Evolutionary conservation across 2,329 filamentous ascomycete species (phyloP).

Genomic region (Pyrenochaeta sp.): DNA sequence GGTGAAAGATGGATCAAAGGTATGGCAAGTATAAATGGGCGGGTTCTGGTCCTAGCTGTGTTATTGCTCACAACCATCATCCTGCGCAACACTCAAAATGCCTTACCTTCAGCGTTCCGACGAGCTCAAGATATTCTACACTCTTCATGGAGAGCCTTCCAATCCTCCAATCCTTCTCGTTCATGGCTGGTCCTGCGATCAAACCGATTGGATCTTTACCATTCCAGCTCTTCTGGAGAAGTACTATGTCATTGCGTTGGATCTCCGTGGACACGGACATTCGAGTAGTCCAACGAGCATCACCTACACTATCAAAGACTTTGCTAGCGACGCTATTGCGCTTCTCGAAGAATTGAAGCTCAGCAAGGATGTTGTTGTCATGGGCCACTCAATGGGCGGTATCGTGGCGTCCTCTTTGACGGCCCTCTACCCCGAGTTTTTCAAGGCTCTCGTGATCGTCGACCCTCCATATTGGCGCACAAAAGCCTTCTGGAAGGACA

Average conservation of each 20-base stretch:
- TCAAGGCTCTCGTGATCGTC: conserved; percentile 19
- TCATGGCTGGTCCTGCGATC: conserved; percentile 25
- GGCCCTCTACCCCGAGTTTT: conserved; percentile 10
- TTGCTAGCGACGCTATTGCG: conserved; percentile 12
- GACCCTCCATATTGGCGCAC: conserved; percentile 21
- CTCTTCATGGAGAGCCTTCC: conserved; percentile 12
- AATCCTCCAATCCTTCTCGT: conserved; percentile 22
- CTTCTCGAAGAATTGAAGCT: conserved; percentile 15
- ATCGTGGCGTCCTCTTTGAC: conserved; percentile 17
- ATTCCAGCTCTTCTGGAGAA: conserved; percentile 20
- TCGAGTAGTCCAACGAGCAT: conserved; percentile 14
- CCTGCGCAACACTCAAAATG: conserved; percentile 19
- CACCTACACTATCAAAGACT: conserved; percentile 10
- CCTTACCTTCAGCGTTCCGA: conserved; percentile 14
- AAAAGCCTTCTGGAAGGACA: conserved; percentile 6
- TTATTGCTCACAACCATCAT: no score
- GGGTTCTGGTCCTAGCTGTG: no score
- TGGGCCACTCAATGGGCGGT: conserved; percentile 23
- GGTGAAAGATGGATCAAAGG: no score
- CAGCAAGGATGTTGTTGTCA: conserved; percentile 11
- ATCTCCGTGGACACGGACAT: conserved; percentile 25
- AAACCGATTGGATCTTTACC: conserved; percentile 23
- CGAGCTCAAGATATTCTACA: conserved; percentile 27
- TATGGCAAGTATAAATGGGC: no score
- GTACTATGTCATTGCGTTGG: conserved; percentile 20